These are phyloP conservation scores for Phytophthora quininea DNA, from an alignment of 352 stramenopile species.

Conservation along the genomic window DNA sequence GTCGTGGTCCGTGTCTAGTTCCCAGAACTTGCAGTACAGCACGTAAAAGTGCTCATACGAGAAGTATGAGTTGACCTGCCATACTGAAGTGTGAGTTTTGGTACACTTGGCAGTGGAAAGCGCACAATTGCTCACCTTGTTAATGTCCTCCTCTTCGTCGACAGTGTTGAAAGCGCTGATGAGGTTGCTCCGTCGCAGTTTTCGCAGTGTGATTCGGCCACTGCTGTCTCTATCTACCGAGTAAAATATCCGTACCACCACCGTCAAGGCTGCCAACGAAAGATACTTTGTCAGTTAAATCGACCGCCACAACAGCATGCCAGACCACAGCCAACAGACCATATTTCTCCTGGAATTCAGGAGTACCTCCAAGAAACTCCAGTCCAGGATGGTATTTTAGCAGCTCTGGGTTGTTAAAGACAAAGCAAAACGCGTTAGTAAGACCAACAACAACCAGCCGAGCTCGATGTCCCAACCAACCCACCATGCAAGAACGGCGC, in stretches of 20 bases:
- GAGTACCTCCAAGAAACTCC: slow-evolving; percentile 96
- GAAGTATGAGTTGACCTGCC: slow-evolving; percentile 94
- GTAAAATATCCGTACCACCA: slow-evolving; percentile 96
- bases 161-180: slow-evolving; percentile 95
- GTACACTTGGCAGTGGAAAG: not conserved
- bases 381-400: slow-evolving; percentile 92
- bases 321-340: slow-evolving; percentile 32
- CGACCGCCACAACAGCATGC: not conserved
- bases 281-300: not conserved
- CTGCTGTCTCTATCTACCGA: slow-evolving; percentile 94
- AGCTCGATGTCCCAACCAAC: not conserved
- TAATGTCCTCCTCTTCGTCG: slow-evolving; percentile 99
- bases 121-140: slow-evolving; percentile 87
- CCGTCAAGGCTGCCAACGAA: slow-evolving; percentile 89
- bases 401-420: slow-evolving; percentile 47
- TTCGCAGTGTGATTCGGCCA: slow-evolving; percentile 94
- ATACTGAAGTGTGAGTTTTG: not conserved
- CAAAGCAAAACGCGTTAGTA: not conserved
- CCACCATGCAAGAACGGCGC: slow-evolving; percentile 95
- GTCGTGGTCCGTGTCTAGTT: slow-evolving; percentile 95
- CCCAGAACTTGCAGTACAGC: slow-evolving; percentile 99
- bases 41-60: slow-evolving; percentile 99
- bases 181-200: slow-evolving; percentile 95
- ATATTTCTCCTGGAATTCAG: slow-evolving; percentile 99
- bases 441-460: too few relatives aligned